These are phyloP conservation scores for Solanum infundibuliforme DNA, from an alignment of 257 asterid genomes.

Conservation along the genomic window DNA sequence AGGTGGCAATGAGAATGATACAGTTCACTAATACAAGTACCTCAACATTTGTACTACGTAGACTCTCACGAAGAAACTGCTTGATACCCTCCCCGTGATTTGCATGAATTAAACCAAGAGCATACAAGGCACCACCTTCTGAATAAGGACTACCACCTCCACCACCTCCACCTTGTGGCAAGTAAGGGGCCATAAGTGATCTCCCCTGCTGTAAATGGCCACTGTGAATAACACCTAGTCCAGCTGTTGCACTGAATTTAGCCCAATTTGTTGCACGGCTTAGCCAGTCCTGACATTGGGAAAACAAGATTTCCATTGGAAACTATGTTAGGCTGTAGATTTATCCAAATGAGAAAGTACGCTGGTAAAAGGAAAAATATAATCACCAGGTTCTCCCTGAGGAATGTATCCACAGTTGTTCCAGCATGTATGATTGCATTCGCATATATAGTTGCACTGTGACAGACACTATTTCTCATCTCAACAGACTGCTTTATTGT, in stretches of 20 bases:
- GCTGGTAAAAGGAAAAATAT: not conserved
- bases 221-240: conserved; percentile 91
- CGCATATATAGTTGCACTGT: conserved; percentile 91
- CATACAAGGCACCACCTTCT: conserved; percentile 97
- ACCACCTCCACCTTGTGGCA: conserved; percentile 93
- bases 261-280: conserved; percentile 99
- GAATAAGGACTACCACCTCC: conserved; percentile 96
- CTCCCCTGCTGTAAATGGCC: conserved; percentile 97
- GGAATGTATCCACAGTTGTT: conserved; percentile 93
- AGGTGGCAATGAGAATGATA: not conserved
- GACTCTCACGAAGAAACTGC: conserved; percentile 85
- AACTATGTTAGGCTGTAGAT: not conserved
- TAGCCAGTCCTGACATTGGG: conserved; percentile 72
- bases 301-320: not conserved
- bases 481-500: conserved; percentile 96
- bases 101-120: conserved; percentile 95
- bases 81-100: conserved; percentile 98
- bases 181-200: conserved; percentile 96
- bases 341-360: not conserved
- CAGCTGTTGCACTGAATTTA: conserved; percentile 96
- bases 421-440: conserved; percentile 99
- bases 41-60: conserved; percentile 83
- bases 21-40: conserved; percentile 20
- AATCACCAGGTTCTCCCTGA: conserved; percentile 82
- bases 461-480: conserved; percentile 91